Evolutionary conservation across 1,139 yeast genomes (phyloP).

Genomic region (Geotrichum siamense): DNA sequence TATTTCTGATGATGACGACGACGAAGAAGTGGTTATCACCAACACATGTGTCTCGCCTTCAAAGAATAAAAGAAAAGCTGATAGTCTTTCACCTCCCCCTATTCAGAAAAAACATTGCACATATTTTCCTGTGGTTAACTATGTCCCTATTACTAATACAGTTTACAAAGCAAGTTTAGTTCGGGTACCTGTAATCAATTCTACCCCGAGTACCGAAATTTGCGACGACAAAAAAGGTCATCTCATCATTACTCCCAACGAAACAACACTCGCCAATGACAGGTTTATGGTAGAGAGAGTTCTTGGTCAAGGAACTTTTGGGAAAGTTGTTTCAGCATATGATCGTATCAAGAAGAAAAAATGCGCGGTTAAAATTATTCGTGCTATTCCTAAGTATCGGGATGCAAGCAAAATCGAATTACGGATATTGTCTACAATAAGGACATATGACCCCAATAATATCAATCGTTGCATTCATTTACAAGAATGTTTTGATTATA

Average conservation of each 20-base stretch:
- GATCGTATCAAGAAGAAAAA: conserved; percentile 47
- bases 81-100: not conserved
- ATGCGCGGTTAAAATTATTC: conserved; percentile 86
- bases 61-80: not conserved
- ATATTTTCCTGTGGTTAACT: not conserved
- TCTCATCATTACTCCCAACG: conserved; percentile 15
- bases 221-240: conserved; percentile 1
- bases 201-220: not conserved
- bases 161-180: conserved; percentile 2
- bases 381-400: conserved; percentile 41
- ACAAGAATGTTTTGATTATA: conserved; percentile 83
- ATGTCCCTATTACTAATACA: not conserved
- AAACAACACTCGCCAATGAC: conserved; percentile 33
- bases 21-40: conserved; percentile 14
- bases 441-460: conserved; percentile 59
- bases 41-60: conserved; percentile 4
- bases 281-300: conserved; percentile 40
- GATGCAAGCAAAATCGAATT: conserved; percentile 44
- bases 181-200: not conserved
- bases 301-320: conserved; percentile 95
- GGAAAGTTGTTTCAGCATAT: conserved; percentile 64
- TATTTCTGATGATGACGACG: conserved; percentile 28
- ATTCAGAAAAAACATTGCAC: not conserved
- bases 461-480: conserved; percentile 55
- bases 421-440: conserved; percentile 71